Evolutionary conservation across 2,329 filamentous ascomycete species (phyloP).

Genomic region (Arthrinium puccinioides): DNA sequence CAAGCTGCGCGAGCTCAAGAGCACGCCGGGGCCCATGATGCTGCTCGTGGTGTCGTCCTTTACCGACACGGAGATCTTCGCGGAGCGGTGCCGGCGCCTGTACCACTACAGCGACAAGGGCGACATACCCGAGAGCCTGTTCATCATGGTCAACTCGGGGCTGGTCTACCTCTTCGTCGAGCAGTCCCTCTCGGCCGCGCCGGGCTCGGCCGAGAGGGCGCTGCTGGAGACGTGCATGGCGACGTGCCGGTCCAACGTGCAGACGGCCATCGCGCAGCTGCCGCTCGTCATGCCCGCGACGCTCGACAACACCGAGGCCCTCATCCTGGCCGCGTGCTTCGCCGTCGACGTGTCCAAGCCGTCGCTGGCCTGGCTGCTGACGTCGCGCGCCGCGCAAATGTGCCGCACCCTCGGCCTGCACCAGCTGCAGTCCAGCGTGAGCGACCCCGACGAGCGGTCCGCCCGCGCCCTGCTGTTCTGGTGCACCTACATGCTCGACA

Average conservation of each 20-base stretch:
- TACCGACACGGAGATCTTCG: constrained; percentile 41
- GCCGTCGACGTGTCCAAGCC: constrained; percentile 22
- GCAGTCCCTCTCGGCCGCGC: constrained; percentile 12
- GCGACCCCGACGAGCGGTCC: constrained; percentile 13
- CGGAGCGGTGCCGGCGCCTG: constrained; percentile 37
- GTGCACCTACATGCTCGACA: constrained; percentile 49
- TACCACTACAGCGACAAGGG: constrained; percentile 45
- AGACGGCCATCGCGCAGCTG: constrained; percentile 25
- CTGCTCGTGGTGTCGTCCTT: constrained; percentile 44
- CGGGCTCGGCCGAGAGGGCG: constrained; percentile 14
- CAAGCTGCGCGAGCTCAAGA: constrained; percentile 40
- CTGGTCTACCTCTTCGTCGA: constrained; percentile 26
- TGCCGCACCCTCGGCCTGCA: constrained; percentile 24
- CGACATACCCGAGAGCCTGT: constrained; percentile 35
- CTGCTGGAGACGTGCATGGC: constrained; percentile 16
- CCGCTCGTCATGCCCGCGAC: constrained; percentile 39
- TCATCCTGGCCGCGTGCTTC: constrained; percentile 30
- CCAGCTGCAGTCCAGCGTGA: constrained; percentile 13
- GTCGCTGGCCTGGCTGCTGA: constrained; percentile 22
- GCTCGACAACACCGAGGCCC: constrained; percentile 39
- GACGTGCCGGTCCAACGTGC: constrained; percentile 23
- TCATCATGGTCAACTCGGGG: constrained; percentile 30
- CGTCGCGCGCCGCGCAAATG: constrained; percentile 23
- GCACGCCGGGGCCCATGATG: constrained; percentile 37
- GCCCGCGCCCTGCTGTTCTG: constrained; percentile 44